Base-by-base conservation (phyloP, 1,139 yeast species). In the Pichia sp. region DNA sequence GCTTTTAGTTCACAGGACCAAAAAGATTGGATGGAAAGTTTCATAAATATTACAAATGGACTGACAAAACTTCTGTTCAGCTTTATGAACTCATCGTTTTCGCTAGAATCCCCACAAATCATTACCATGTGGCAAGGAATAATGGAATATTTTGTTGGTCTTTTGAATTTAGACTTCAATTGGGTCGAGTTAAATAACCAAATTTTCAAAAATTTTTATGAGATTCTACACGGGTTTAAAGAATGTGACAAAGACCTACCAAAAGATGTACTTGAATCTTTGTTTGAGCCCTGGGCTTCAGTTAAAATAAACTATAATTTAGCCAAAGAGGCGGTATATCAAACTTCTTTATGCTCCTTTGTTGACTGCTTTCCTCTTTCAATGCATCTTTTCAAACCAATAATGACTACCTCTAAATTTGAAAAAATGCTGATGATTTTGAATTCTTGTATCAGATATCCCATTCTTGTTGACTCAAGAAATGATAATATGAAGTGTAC, bases 361-460 rank as follows among this genome's bases (percentile, higher is more conserved):
- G 74, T 83, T 66, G 66, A 71, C 15, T 71, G 81, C 23, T 85
- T 84, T 64, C 76, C 78, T 1, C 65, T 73, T 1, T 68, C 86
- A 10, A 76, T 76, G 59, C 56, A 59, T 1, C 65, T 81, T 15
- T 64, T 76, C 13, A 63, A 65, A 34, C 70, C 64, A 3, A 67
- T 61, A 7, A 64, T 72, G 57, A 67, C 70, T 6, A 26, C 65
- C 5, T 62, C 67, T 1, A 76, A 76, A 62, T 69, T 79, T 41
- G 77, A 74, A 55, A 69, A 67, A 11, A 71, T 82, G 19, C 67
- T 85, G 47, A 67, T 70, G 23, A 70, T 78, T 8, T 76, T 86
- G 59, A 82, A 80, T 61, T 75, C 82, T 32, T 81, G 88, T 56
- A 80, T 85, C 1, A 73, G 87, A 54, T 87, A 84, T 65, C 93